Evolutionary conservation across 495 filamentous ascomycete species (phyloP), one percentile per base, ranked within the genome.

Genomic region (Glonium stellatum): DNA sequence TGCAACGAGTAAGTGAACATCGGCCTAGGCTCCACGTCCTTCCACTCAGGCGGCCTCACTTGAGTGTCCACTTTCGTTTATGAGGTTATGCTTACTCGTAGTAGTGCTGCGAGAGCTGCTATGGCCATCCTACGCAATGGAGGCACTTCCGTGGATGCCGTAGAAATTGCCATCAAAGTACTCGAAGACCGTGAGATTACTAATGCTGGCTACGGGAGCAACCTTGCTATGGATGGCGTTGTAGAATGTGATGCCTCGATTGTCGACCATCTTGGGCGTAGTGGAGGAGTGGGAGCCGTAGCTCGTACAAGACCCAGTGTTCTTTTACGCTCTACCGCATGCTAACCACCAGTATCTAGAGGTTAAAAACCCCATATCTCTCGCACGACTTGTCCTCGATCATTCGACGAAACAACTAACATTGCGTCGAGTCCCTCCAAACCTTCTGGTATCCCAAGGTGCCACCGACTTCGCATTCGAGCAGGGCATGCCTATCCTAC

Each of bases 231-330:
- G 53, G 86, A 97, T 63, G 93, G 93, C 2, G 81, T 83, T 15
- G 93, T 96, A 23, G 95, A 98, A 69, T 90, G 91, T 67, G 93
- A 98, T 74, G 95, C 93, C 36, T 88, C 88, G 0, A 82, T 98
- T 39, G 85, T 97, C 39, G 91, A 98, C 67, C 89, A 97, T 67
- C 76, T 83, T 48, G 93, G 93, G 11, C 84, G 90, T 65, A 97
- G 92, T 72, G 93, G 93, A 58, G 93, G 90, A 53, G 93, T 87
- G 67, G 95, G 92, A 62, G 95, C 93, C 37, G 88, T 92, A 49
- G 79, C 86, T 51, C 84, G 93, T 97, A 79, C 79, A 2, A 46
- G 36, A 41, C 35, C 37, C 34, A 25, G 19, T 53, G n/a, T 10
- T 19, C 25, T 9, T 1, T 6, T 18, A 10, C 5, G 10, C 3